These are phyloP conservation scores for Dictyostelium brefeldianum DNA, from an alignment of 78 protist genomes.

Conservation along the genomic window DNA sequence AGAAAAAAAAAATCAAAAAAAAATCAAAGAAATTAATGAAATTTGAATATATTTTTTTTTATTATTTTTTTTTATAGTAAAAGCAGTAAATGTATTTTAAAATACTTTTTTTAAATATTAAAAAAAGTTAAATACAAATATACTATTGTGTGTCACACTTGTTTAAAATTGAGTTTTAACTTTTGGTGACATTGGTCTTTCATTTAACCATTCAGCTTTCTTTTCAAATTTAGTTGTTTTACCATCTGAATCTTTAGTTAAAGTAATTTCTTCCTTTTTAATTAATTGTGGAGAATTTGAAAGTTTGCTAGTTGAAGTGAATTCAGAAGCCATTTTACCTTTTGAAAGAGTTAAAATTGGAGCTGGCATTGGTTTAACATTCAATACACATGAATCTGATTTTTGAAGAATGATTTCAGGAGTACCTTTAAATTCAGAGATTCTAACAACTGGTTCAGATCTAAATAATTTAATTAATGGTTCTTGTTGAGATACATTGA, in stretches of 20 bases:
- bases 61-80: no score
- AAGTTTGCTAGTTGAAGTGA: background rate
- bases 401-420: conserved; percentile 67
- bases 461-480: conserved; percentile 61
- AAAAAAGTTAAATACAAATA: background rate
- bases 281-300: conserved; percentile 7
- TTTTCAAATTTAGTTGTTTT: conserved; percentile 31
- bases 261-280: conserved; percentile 19
- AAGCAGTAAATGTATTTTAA: no score
- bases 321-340: conserved; percentile 32
- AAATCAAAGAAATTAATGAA: background rate
- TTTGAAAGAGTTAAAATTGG: conserved; percentile 32
- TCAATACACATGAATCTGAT: conserved; percentile 50
- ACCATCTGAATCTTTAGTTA: background rate
- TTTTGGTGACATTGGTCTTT: conserved; percentile 44
- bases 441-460: conserved; percentile 64
- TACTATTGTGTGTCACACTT: no score
- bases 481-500: conserved; percentile 45
- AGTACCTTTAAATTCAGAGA: conserved; percentile 56
- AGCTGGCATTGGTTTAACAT: conserved; percentile 38
- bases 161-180: background rate
- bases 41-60: background rate
- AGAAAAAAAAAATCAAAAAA: background rate
- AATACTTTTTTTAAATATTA: no score
- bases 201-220: conserved; percentile 39